Conservation (phyloP, 2,329 filamentous ascomycete species). For the Monosporascus sp. region DNA sequence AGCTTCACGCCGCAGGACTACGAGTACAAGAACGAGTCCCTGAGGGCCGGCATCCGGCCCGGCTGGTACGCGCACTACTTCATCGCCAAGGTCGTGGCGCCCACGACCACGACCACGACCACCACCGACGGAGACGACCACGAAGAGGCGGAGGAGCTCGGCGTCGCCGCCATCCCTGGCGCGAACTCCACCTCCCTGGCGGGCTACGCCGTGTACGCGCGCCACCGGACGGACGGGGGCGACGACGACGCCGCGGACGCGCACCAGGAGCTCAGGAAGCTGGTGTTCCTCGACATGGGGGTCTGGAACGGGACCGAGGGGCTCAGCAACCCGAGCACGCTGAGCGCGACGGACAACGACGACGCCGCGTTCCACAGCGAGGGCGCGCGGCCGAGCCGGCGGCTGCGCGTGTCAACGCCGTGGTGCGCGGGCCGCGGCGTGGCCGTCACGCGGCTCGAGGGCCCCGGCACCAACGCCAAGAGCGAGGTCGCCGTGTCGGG, state of each 20-base stretch:
- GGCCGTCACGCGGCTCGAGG: constrained; percentile 21
- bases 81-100: constrained; percentile 20
- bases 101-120: not conserved
- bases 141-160: constrained; percentile 5
- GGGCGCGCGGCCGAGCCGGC: constrained; percentile 19
- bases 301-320: constrained; percentile 31
- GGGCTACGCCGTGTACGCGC: constrained; percentile 26
- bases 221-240: not conserved
- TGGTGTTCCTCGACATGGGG: constrained; percentile 31
- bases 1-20: constrained; percentile 25
- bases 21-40: constrained; percentile 24
- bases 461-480: constrained; percentile 31
- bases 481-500: constrained; percentile 25
- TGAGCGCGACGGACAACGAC: constrained; percentile 20
- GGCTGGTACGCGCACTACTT: constrained; percentile 31
- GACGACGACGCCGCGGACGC: not conserved
- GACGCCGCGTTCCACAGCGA: constrained; percentile 22
- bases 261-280: constrained; percentile 17
- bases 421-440: constrained; percentile 21
- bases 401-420: constrained; percentile 22
- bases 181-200: constrained; percentile 29
- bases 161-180: constrained; percentile 25
- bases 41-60: constrained; percentile 23
- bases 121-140: not conserved
- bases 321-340: constrained; percentile 28